Evolutionary conservation across 1,284 basidiomycete genomes (phyloP), one percentile per base, ranked within the genome.

Genomic region (Ceratobasidium papillatum): DNA sequence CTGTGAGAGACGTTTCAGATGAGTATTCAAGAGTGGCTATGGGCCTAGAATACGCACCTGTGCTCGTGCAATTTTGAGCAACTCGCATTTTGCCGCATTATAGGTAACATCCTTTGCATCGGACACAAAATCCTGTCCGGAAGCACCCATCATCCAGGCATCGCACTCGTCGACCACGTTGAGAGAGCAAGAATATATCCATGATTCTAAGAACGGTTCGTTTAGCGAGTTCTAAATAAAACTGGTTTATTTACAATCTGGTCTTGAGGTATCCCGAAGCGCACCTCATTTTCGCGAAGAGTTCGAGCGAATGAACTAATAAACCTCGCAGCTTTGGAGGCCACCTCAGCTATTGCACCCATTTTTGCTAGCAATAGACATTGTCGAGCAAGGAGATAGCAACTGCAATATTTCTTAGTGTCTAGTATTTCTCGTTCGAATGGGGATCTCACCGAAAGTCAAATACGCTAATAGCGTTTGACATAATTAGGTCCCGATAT

Each of bases 101-200:
- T 89, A 90, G 56, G 84, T 84, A 74, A 41, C 30, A 5, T 58
- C 69, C 25, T 51, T 72, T 17, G 82, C 83, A 61, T 86, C 82
- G 17, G 84, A 80, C 7, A 82, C 61, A 4, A 84, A 83, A 59
- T 89, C 86, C 49, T 88, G 80, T 27, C 84, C 82, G 30, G 54
- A 75, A 14, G 84, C 79, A 0, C 81, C 78, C 19, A 82, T 82
- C 51, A 88, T 87, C 94, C 94, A 96, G 3, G 84, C 83, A 79
- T 96, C 93, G 79, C 92, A 95, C 78, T 92, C 91, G 22, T 94
- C 91, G 14, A 97, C 90, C 52, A 93, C 90, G 78, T 93, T 95
- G 71, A 97, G 85, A 27, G 95, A 91, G 0, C 95, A 95, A 11
- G 94, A 95, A 82, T 95, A 99, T 27, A 89, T 93, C 97, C 98